Base-by-base conservation (phyloP, 768 basidiomycete species). In the Trametes cubensis region DNA sequence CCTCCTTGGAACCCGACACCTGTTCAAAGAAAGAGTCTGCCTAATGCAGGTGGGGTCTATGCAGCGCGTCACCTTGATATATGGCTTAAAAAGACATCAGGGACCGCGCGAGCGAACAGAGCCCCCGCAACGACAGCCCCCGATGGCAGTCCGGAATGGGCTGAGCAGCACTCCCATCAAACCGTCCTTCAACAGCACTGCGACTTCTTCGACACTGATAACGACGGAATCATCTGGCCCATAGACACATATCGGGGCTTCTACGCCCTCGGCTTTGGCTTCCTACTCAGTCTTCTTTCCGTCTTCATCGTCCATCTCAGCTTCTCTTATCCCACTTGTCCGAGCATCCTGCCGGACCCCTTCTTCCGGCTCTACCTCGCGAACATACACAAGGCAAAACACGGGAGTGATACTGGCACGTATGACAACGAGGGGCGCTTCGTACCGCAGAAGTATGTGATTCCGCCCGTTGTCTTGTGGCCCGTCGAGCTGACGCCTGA, bases 171-270 rank as follows among this genome's bases (percentile, higher is more conserved):
- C 50, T 11, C 61, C 18, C 60, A 60, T 39, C 55, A 77, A 69
- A 75, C 78, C 14, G 78, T 78, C 39, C 69, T 79, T 58, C 76
- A 80, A 61, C 77, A 79, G 48, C 79, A 80, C 61, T 73, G 72
- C 66, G 21, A 70, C 25, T 80, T 77, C 63, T 80, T 78, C 71
- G 79, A 81, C 55, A 65, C 59, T 8, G 76, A 80, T 62, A 30
- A 61, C 4, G 80, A 82, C 55, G 78, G 79, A 2, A 59, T 80
- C 47, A 76, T 82, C 53, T 81, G 77, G 77, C 80, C 80, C 4
- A 56, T 64, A 13, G 78, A 81, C 54, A 81, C 80, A 8, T 80
- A 70, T 68, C 63, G 66, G 7, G 79, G 76, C 17, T 78, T 80
- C 66, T 73, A 75, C 60, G 72, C 72, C 26, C 73, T 82, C 28